Percentiles rank a stretch among this genome's conserved stretches.
phyloP scores from a whole-genome alignment of 768 basidiomycete genomes.

The Omphalotus guepiniiformis region DNA sequence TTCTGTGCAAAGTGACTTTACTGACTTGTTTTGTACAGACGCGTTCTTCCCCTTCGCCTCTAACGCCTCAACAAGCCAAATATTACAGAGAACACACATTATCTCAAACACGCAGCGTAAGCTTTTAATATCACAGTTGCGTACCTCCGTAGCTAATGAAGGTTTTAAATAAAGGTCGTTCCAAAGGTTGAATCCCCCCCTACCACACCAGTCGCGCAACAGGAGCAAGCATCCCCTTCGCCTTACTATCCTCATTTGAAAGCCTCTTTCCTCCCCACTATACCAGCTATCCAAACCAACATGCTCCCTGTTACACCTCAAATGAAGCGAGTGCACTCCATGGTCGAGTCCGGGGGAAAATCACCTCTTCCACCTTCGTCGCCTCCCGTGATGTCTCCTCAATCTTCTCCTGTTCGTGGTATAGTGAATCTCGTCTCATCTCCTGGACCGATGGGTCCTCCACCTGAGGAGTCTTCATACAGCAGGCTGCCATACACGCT shows the following conservation, averaged over 20 bases:
- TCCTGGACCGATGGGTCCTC: constrained; percentile 70
- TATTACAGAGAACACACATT: constrained; percentile 57
- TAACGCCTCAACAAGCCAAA: constrained; percentile 57
- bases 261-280: constrained; percentile 17
- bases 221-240: constrained; percentile 21
- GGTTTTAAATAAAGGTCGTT: constrained; percentile 10
- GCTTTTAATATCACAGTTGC: too few relatives aligned
- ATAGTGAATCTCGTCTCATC: constrained; percentile 79
- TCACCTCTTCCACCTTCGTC: constrained; percentile 61
- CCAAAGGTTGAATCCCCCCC: constrained; percentile 43
- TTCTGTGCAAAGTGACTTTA: constrained; percentile 16
- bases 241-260: constrained; percentile 33
- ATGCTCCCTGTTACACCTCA: constrained; percentile 46
- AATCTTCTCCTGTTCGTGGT: constrained; percentile 57
- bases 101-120: constrained; percentile 25
- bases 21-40: constrained; percentile 13
- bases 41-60: constrained; percentile 33
- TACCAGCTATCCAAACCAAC: constrained; percentile 23
- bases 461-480: constrained; percentile 61
- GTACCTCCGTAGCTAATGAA: constrained; percentile 16
- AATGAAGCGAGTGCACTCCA: constrained; percentile 33
- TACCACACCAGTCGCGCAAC: constrained; percentile 28
- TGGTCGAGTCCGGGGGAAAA: constrained; percentile 25
- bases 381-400: constrained; percentile 55
- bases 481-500: constrained; percentile 69